Conservation (phyloP, 1,284 basidiomycete genomes). For the Tilletiopsis washingtonensis region DNA sequence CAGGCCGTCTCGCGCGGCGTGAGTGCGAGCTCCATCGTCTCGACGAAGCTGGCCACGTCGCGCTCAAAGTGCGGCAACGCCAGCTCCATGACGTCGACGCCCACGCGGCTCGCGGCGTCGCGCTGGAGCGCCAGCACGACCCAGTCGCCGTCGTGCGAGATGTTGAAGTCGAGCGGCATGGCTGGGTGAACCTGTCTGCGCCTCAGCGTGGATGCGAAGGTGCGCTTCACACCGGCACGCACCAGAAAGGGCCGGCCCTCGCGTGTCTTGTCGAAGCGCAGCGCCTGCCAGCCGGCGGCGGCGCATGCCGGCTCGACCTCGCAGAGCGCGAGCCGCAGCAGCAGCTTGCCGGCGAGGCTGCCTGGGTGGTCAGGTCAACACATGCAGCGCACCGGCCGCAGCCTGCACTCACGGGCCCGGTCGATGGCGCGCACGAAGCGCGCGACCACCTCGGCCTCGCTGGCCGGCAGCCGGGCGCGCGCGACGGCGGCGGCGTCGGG, state of each 20-base stretch:
- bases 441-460: not conserved
- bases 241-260: conserved; percentile 7
- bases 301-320: not conserved
- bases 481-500: not conserved
- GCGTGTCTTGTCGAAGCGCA: not conserved
- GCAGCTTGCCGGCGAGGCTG: not conserved
- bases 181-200: not conserved
- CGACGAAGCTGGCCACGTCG: conserved; percentile 15
- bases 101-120: conserved; percentile 9
- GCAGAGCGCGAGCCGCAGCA: not conserved
- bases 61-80: conserved; percentile 31
- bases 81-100: conserved; percentile 41
- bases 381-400: not conserved
- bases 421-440: not conserved
- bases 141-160: conserved; percentile 42
- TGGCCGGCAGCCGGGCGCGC: not conserved
- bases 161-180: conserved; percentile 30
- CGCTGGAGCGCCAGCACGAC: conserved; percentile 30
- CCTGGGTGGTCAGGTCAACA: not conserved
- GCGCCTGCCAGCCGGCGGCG: not conserved
- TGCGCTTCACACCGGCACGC: not conserved
- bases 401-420: not conserved
- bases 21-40: conserved; percentile 38
- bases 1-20: conserved; percentile 22
- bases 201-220: not conserved